A percentile compares a stretch with the other conserved stretches of the same genome.
phyloP scores from a whole-genome alignment of 495 filamentous ascomycete species.

The Aspergillus affinis region DNA sequence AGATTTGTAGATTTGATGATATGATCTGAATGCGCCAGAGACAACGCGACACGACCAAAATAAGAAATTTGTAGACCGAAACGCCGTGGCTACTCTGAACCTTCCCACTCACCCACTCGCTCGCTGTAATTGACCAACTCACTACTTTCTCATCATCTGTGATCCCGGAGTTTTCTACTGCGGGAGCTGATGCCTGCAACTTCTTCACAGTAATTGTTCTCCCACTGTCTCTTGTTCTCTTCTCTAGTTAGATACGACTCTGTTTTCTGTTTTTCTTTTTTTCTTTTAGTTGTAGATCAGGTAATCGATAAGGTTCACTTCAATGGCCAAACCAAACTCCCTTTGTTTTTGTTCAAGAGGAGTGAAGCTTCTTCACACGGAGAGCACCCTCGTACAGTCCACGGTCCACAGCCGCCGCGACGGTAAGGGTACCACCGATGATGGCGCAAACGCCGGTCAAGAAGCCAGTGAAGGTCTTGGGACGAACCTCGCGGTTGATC shows the following conservation, averaged over 20 bases:
- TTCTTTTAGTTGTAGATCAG: background rate
- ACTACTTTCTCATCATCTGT: background rate
- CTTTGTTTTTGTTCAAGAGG: constrained; percentile 24
- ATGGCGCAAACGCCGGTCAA: constrained; percentile 91
- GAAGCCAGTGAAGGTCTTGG: constrained; percentile 87
- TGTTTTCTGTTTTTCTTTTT: constrained; percentile 3
- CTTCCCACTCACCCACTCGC: background rate
- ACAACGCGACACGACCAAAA: too few species aligned
- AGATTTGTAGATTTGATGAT: too few species aligned
- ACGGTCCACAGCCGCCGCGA: constrained; percentile 90
- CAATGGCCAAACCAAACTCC: background rate
- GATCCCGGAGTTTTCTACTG: too few species aligned
- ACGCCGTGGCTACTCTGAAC: constrained; percentile 15
- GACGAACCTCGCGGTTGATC: constrained; percentile 87
- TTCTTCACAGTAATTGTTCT: too few species aligned
- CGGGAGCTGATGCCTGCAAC: too few species aligned
- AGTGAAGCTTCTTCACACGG: constrained; percentile 83
- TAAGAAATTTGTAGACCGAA: constrained; percentile 1
- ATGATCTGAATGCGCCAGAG: too few species aligned
- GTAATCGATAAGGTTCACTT: background rate
- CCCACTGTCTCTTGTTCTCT: background rate
- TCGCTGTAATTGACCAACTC: background rate
- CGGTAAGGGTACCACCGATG: constrained; percentile 91
- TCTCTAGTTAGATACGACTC: background rate
- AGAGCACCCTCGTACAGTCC: constrained; percentile 85